These are phyloP conservation scores for Cubamyces lactineus DNA, from an alignment of 768 basidiomycete species.

Conservation along the genomic window DNA sequence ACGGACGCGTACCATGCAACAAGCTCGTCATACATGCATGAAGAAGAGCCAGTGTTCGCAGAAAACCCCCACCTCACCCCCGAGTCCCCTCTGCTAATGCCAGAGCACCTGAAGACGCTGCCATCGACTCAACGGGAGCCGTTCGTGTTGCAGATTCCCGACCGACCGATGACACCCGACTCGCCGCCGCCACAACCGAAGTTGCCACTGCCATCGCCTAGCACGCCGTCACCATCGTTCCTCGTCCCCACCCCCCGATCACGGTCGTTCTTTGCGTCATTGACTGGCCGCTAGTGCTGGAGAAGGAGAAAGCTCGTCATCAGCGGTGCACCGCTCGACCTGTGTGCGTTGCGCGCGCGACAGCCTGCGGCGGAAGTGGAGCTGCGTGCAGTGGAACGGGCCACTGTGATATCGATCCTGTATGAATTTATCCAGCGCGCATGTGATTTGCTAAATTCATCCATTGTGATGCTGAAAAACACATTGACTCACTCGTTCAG, in stretches of 20 bases:
- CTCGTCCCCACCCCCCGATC: conserved; percentile 26
- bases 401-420: too few relatives aligned
- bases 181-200: conserved; percentile 30
- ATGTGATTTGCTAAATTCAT: too few relatives aligned
- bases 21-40: conserved; percentile 24
- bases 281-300: conserved; percentile 21
- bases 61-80: conserved; percentile 14
- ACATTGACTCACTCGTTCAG: conserved; percentile 80
- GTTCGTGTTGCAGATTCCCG: conserved; percentile 17
- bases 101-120: not conserved
- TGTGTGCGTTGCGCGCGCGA: conserved; percentile 5
- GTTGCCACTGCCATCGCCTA: conserved; percentile 31
- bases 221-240: conserved; percentile 32
- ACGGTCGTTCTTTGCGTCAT: conserved; percentile 29
- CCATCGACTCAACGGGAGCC: conserved; percentile 10
- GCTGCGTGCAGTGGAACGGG: conserved; percentile 18
- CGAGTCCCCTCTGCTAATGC: conserved; percentile 21
- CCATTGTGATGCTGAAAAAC: too few relatives aligned
- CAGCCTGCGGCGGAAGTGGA: conserved; percentile 7
- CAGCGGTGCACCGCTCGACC: conserved; percentile 19
- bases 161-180: conserved; percentile 24
- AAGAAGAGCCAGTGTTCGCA: conserved; percentile 19
- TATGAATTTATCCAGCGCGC: too few relatives aligned
- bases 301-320: conserved; percentile 35
- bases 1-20: conserved; percentile 29